phyloP scores from a whole-genome alignment of 352 stramenopile genomes.

The Phytophthora aleatoria region DNA sequence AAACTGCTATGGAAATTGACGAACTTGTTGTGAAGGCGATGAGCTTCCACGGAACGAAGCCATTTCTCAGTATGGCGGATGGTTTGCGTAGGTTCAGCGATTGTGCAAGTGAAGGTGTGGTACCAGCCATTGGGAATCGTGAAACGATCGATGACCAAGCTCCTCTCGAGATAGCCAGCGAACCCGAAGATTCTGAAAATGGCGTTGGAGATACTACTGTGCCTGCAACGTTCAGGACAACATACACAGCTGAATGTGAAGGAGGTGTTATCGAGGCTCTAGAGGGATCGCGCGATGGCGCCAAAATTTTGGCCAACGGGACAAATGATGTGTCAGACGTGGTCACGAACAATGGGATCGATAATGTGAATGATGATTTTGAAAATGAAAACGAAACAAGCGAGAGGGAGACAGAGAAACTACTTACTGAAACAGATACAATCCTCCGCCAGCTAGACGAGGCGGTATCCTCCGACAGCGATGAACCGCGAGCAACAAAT shows the following conservation, averaged over 20 bases:
- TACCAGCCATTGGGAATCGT: background rate
- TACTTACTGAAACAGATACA: background rate
- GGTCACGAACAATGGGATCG: no score
- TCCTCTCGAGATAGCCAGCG: no score
- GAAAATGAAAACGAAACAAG: background rate
- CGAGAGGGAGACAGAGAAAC: background rate
- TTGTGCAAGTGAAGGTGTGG: background rate
- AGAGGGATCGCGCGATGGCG: no score
- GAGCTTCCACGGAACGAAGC: background rate
- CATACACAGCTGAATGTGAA: no score
- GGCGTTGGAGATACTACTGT: no score
- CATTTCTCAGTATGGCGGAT: constrained; percentile 3
- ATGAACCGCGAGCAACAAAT: background rate
- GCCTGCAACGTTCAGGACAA: no score
- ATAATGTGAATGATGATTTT: no score
- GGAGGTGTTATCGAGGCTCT: no score
- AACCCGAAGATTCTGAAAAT: no score
- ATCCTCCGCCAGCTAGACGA: background rate
- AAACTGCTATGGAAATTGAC: constrained; percentile 4
- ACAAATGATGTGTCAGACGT: no score
- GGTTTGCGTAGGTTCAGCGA: background rate
- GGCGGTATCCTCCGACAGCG: background rate
- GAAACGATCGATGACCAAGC: background rate
- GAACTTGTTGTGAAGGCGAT: constrained; percentile 3
- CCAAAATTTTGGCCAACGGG: no score